Evolutionary conservation across 805 yeast species (phyloP), one percentile per base, ranked within the genome.

Genomic region (Wickerhamiella shivajii): DNA sequence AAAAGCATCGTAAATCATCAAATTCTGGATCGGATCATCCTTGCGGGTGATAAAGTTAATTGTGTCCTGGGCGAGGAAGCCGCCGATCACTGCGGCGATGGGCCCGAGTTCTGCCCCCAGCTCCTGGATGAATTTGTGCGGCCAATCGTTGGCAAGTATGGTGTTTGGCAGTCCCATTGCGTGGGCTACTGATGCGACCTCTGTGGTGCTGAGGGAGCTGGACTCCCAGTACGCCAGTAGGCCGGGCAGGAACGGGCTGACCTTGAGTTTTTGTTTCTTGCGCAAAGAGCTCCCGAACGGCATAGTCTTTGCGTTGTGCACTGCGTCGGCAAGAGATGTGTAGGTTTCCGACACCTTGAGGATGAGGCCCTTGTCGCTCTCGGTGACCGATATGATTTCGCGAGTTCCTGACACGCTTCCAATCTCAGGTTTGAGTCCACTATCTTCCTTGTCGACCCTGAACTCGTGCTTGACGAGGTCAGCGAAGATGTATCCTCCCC

Each of bases 21-120:
- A 63, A 51, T 90, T 90, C 51, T 83, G 85, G 24, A 85, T 63
- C 3, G 96, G 93, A 26, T 73, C 64, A 45, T 80, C 84, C 44
- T 74, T 71, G 44, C 69, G 69, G 27, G 90, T 77, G 33, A 87
- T 55, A 35, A 66, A 71, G 56, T 90, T 90, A 29, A 90, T 77
- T 10, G 83, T 76, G 51, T 85, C 95, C 55, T 90, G 98, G 2
- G 93, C 78, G 16, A 87, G 55, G 1, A 81, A 66, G 1, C 97
- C 98, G 5, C 97, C 98, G 5, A 87, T 44, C 2, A 90, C 69
- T 1, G 97, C 92, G 4, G 90, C 72, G 0, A 75, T 74, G 1
- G 96, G 94, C 8, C 83, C 67, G 43, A 78, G 69, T 48, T 84
- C 92, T 2, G 81, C 50, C 18, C 58, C 55, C 12, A 49, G 19